Conservation (phyloP, 352 stramenopile species). For the Ophiocytium majus region DNA sequence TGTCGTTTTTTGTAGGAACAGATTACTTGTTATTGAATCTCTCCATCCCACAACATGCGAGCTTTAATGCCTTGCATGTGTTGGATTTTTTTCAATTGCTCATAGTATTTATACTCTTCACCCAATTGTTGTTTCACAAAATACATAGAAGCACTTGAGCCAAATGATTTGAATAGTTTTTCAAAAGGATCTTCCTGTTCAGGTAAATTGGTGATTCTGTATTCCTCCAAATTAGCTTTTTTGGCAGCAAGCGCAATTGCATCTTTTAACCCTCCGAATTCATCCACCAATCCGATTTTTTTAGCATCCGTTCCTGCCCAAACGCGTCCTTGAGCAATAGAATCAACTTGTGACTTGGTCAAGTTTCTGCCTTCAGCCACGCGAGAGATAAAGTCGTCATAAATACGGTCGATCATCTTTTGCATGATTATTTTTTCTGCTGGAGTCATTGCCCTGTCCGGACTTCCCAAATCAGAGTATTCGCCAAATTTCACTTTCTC, state of each 20-base stretch:
- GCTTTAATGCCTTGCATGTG: not conserved
- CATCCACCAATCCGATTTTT: constrained; percentile 62
- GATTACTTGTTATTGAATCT: constrained; percentile 12
- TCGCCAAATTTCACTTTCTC: not conserved
- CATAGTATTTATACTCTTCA: not conserved
- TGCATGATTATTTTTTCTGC: not conserved
- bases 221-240: constrained; percentile 16
- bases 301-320: constrained; percentile 66
- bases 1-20: too few relatives aligned
- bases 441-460: not conserved
- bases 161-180: not conserved
- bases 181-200: constrained; percentile 3
- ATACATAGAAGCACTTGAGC: not conserved
- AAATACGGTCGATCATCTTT: not conserved
- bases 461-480: not conserved
- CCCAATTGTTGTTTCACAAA: constrained; percentile 1
- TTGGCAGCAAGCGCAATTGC: constrained; percentile 62
- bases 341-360: constrained; percentile 59
- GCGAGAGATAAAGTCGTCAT: constrained; percentile 58
- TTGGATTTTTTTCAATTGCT: not conserved
- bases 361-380: constrained; percentile 61
- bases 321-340: constrained; percentile 62
- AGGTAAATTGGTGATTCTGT: not conserved
- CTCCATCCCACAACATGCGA: not conserved
- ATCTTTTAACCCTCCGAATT: constrained; percentile 62